Percentiles rank a stretch among this genome's conserved stretches.
Conservation (phyloP, 805 yeast genomes). For the Wickerhamiella nectarea region DNA sequence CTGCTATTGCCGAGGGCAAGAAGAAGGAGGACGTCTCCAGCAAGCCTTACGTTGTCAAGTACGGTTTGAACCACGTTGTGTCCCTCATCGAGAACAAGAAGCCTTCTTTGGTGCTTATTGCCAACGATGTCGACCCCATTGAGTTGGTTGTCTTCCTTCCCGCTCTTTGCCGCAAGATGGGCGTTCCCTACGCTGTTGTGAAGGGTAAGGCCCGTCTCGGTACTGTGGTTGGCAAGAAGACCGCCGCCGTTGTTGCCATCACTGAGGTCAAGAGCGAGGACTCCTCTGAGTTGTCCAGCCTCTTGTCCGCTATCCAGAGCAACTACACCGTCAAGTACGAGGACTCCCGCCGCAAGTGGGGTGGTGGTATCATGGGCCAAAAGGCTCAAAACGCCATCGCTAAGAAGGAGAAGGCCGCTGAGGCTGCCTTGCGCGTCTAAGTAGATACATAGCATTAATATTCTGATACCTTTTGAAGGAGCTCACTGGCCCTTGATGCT, state of each 20-base stretch:
- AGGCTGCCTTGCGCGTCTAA: constrained; percentile 28
- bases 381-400: constrained; percentile 79
- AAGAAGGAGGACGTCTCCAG: constrained; percentile 91
- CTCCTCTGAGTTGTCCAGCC: constrained; percentile 85
- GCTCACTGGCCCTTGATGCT: too few relatives aligned
- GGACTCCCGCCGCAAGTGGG: constrained; percentile 97
- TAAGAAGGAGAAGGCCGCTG: constrained; percentile 52
- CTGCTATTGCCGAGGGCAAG: constrained; percentile 97
- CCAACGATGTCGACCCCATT: constrained; percentile 98
- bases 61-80: constrained; percentile 98
- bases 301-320: constrained; percentile 83
- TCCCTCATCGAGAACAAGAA: constrained; percentile 95
- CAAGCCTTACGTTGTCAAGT: constrained; percentile 94
- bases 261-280: constrained; percentile 92
- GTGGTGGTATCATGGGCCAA: constrained; percentile 97
- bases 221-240: constrained; percentile 93
- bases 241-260: constrained; percentile 92
- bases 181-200: constrained; percentile 96
- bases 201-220: constrained; percentile 99
- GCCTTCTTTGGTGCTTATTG: constrained; percentile 92
- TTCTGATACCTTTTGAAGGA: background rate
- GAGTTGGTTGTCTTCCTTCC: constrained; percentile 96
- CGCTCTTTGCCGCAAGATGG: constrained; percentile 98
- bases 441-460: constrained; percentile 8
- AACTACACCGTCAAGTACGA: constrained; percentile 91